These are phyloP conservation scores for Endogone sp. DNA, from an alignment of 192 early-diverging fungal genomes.

Conservation along the genomic window DNA sequence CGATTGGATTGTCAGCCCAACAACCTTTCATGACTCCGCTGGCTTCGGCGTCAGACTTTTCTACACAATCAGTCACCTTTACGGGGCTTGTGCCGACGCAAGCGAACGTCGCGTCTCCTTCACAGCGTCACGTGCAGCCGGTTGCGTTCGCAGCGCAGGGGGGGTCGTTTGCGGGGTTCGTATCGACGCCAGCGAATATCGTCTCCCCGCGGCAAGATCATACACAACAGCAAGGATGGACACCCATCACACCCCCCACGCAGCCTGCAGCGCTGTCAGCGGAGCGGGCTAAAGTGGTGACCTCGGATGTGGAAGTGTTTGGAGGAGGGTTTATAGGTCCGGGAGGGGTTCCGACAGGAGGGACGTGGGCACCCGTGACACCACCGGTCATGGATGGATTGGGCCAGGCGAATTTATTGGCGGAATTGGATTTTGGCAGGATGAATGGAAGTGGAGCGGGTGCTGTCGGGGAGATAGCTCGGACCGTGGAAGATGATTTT, in stretches of 20 bases:
- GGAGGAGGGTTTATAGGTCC: too few relatives aligned
- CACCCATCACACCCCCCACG: too few relatives aligned
- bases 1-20: background rate
- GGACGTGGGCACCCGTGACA: background rate
- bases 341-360: too few relatives aligned
- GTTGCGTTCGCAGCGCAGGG: background rate
- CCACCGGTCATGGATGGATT: background rate
- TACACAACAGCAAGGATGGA: too few relatives aligned
- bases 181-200: too few relatives aligned
- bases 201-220: too few relatives aligned
- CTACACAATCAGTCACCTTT: background rate
- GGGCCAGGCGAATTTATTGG: background rate
- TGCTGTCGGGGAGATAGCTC: background rate
- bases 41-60: background rate
- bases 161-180: too few relatives aligned
- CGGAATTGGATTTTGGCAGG: background rate
- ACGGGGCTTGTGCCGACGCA: background rate
- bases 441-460: background rate
- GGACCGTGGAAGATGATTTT: background rate
- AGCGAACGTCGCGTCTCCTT: background rate
- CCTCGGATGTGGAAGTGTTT: too few relatives aligned
- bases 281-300: too few relatives aligned
- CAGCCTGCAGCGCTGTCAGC: too few relatives aligned
- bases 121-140: background rate
- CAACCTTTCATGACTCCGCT: background rate